Conservation (phyloP, 805 yeast species). For the Teunomyces aglyptinius region DNA sequence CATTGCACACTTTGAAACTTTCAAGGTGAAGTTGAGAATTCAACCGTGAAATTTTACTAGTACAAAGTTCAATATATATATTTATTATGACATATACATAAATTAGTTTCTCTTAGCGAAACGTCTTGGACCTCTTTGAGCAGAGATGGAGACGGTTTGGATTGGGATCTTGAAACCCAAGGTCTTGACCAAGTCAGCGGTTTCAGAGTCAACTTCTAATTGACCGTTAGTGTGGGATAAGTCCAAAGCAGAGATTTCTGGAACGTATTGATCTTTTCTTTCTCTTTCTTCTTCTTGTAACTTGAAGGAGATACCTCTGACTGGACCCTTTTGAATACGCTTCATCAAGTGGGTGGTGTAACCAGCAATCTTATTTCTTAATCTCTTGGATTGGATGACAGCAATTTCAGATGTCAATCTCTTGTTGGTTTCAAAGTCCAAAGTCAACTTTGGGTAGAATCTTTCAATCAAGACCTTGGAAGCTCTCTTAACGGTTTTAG, state of each 20-base stretch:
- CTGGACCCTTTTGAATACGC: constrained; percentile 99
- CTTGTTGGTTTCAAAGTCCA: constrained; percentile 99
- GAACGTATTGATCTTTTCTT: constrained; percentile 99
- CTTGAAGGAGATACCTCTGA: constrained; percentile 99
- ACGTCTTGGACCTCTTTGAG: constrained; percentile 89
- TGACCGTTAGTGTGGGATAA: constrained; percentile 93
- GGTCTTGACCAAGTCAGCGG: constrained; percentile 90
- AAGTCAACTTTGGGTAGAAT: constrained; percentile 98
- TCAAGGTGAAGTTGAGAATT: background rate
- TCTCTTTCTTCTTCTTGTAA: constrained; percentile 99
- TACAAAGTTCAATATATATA: constrained; percentile 4
- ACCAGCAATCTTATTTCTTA: constrained; percentile 99
- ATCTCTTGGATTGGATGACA: constrained; percentile 98
- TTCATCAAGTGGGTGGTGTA: constrained; percentile 99
- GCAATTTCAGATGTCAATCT: constrained; percentile 98
- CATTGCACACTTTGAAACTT: background rate
- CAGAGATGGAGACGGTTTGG: constrained; percentile 80
- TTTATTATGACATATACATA: constrained; percentile 3
- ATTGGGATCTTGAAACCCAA: constrained; percentile 87
- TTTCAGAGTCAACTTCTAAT: constrained; percentile 95
- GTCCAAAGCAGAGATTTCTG: constrained; percentile 99
- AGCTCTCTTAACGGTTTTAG: constrained; percentile 99
- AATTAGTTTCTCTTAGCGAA: constrained; percentile 84
- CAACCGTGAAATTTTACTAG: background rate
- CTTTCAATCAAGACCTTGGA: constrained; percentile 99